Evolutionary conservation across 1,284 basidiomycete genomes (phyloP).

Genomic region (Lignosus rhinocerotis): DNA sequence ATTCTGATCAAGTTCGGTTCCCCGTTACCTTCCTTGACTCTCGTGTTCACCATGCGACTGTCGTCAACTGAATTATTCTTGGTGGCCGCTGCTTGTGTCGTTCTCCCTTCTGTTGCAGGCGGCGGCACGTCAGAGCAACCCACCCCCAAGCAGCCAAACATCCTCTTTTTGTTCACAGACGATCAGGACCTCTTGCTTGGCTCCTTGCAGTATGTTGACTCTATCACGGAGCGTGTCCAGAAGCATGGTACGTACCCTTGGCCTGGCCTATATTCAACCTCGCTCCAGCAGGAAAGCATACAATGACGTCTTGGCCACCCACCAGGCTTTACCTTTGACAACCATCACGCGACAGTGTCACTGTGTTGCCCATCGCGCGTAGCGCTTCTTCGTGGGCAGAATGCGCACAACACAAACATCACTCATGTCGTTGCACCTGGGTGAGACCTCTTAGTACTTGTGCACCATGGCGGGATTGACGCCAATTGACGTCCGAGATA

Average conservation of each 20-base stretch:
- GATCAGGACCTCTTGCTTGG: not conserved
- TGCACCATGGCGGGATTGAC: not conserved
- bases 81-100: no score
- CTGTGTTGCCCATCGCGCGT: slow-evolving; percentile 1
- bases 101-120: no score
- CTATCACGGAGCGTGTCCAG: not conserved
- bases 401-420: not conserved
- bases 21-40: no score
- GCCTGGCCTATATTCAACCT: no score
- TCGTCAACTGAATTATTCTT: no score
- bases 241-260: not conserved
- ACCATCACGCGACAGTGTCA: not conserved
- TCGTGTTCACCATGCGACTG: no score
- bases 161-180: not conserved
- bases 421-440: not conserved
- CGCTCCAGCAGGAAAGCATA: no score
- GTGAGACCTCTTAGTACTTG: not conserved
- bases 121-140: not conserved
- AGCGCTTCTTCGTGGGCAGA: not conserved
- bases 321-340: not conserved
- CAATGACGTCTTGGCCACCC: not conserved
- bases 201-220: not conserved
- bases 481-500: not conserved
- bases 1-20: no score
- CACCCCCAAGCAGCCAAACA: not conserved